These are phyloP conservation scores for Larix kaempferi DNA, from an alignment of 75 land plant genomes.

Conservation along the genomic window DNA sequence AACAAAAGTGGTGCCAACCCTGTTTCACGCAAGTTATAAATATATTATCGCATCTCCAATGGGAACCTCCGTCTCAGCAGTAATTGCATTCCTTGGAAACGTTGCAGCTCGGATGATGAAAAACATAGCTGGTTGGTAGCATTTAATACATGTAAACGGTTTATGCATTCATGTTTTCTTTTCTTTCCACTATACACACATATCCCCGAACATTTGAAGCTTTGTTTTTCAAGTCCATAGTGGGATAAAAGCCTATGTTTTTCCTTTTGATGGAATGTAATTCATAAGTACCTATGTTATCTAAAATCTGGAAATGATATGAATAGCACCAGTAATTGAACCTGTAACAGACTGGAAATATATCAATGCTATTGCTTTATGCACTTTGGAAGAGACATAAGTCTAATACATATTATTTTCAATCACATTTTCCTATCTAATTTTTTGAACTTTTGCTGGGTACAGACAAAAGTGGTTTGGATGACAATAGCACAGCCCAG, in stretches of 20 bases:
- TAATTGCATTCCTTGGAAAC: constrained; percentile 24
- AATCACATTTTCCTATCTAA: not conserved
- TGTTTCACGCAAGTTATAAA: constrained; percentile 31
- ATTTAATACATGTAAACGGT: not conserved
- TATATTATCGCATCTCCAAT: constrained; percentile 29
- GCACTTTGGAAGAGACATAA: not conserved
- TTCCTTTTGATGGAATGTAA: not conserved
- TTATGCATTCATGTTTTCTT: not conserved
- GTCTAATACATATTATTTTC: not conserved
- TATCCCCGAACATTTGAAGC: not conserved
- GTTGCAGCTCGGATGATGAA: constrained; percentile 15
- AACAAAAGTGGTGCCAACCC: constrained; percentile 21
- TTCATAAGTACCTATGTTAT: not conserved
- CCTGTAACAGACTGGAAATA: not conserved
- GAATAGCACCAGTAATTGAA: not conserved
- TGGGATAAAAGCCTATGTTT: not conserved
- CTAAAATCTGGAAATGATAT: not conserved
- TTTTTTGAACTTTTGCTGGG: not conserved
- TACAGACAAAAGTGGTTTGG: not conserved
- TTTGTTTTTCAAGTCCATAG: not conserved
- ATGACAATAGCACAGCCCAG: not conserved
- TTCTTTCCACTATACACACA: not conserved
- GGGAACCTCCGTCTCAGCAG: constrained; percentile 30
- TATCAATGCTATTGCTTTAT: not conserved
- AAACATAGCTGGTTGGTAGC: constrained; percentile 26